Evolutionary conservation across 371 early-diverging fungal genomes (phyloP).

Genomic region (Nematocida ausubeli): DNA sequence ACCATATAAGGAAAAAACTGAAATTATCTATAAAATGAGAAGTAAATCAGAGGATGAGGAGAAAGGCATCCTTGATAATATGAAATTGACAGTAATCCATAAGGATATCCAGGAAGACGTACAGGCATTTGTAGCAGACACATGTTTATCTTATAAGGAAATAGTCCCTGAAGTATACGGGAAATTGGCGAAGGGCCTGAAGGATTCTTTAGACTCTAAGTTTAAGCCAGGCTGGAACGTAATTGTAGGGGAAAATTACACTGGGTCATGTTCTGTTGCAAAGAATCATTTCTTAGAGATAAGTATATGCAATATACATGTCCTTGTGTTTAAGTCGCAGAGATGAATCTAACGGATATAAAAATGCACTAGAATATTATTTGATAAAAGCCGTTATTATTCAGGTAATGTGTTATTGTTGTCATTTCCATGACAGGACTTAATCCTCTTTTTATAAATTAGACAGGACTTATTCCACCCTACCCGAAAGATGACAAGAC

Average conservation of each 20-base stretch:
- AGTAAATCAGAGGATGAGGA: background rate
- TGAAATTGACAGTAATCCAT: conserved; percentile 12
- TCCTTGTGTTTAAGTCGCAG: conserved; percentile 46
- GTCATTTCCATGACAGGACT: no score
- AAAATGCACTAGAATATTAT: background rate
- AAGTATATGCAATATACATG: conserved; percentile 8
- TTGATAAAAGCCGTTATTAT: background rate
- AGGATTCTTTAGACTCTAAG: conserved; percentile 60
- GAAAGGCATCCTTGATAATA: conserved; percentile 5
- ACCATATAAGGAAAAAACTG: background rate
- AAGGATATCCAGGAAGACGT: conserved; percentile 39
- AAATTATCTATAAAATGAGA: background rate
- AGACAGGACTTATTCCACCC: no score
- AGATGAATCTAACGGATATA: background rate
- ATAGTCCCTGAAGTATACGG: background rate
- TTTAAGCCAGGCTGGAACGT: conserved; percentile 67
- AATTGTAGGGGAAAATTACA: conserved; percentile 62
- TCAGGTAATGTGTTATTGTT: conserved; percentile 10
- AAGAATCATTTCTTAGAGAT: conserved; percentile 26
- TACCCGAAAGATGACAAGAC: no score
- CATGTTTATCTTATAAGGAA: conserved; percentile 8
- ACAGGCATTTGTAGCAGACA: conserved; percentile 41
- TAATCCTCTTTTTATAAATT: no score
- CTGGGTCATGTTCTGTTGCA: conserved; percentile 60
- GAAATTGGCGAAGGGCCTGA: conserved; percentile 39